Evolutionary conservation across 2,329 filamentous ascomycete species (phyloP).

Genomic region (Aspergillus floridensis): DNA sequence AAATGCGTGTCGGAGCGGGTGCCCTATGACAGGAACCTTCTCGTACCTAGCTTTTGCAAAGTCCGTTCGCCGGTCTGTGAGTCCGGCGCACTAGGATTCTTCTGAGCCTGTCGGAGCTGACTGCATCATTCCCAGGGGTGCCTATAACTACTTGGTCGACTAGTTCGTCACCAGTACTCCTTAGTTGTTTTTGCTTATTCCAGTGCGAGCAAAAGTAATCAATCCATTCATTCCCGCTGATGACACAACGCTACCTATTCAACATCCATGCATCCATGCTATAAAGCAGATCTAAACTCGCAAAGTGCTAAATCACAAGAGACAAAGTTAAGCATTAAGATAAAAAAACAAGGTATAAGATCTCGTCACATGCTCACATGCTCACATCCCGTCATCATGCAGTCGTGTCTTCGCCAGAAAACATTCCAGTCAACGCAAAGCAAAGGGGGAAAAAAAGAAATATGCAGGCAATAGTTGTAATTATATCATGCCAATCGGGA

Average conservation of each 20-base stretch:
- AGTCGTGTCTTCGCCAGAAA: neutral
- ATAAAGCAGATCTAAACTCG: neutral
- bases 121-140: too few species aligned
- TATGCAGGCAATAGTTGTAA: neutral
- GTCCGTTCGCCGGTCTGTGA: too few species aligned
- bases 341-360: neutral
- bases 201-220: neutral
- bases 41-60: too few species aligned
- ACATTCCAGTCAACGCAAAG: neutral
- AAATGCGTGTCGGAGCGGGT: too few species aligned
- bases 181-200: too few species aligned
- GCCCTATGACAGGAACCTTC: too few species aligned
- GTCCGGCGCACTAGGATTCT: too few species aligned
- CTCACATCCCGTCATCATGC: conserved; percentile 4
- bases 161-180: too few species aligned
- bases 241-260: neutral
- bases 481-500: neutral
- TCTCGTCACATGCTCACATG: conserved; percentile 7
- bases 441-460: conserved; percentile 3
- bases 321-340: neutral
- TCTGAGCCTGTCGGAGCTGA: too few species aligned
- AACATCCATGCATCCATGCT: neutral
- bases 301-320: neutral
- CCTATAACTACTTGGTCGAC: too few species aligned
- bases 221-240: neutral